Evolutionary conservation across 108 stramenopile species (phyloP).

Genomic region (Cyclotella kingstonii): DNA sequence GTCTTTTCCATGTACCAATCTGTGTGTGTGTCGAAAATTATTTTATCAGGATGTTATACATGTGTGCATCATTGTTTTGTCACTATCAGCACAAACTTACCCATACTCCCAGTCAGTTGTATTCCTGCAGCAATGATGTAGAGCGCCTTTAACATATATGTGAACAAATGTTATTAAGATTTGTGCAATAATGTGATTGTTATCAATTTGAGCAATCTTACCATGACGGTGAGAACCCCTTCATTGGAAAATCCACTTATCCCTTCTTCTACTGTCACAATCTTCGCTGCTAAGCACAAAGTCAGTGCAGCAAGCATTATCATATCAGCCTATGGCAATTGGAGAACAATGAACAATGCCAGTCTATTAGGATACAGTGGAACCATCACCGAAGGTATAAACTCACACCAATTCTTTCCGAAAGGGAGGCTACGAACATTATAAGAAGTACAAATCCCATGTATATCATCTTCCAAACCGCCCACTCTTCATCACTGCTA

Average conservation of each 20-base stretch:
- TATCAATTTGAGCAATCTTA: constrained; percentile 5
- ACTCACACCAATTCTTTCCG: constrained; percentile 55
- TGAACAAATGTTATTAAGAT: not conserved
- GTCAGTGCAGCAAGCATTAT: constrained; percentile 72
- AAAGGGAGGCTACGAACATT: constrained; percentile 66
- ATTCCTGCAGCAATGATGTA: constrained; percentile 87
- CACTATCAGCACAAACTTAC: not conserved
- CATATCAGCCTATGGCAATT: constrained; percentile 43
- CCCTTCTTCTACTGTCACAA: constrained; percentile 67
- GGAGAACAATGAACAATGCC: not conserved
- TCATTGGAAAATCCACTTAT: constrained; percentile 82
- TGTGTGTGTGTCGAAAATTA: not conserved
- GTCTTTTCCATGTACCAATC: constrained; percentile 88
- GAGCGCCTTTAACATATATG: constrained; percentile 27
- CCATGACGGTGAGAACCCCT: constrained; percentile 76
- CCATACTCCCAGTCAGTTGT: constrained; percentile 72
- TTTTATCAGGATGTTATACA: too few species aligned
- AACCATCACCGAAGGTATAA: not conserved
- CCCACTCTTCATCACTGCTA: not conserved
- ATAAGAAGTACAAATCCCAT: constrained; percentile 55
- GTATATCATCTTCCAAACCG: constrained; percentile 62
- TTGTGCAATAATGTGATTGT: not conserved
- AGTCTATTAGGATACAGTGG: not conserved
- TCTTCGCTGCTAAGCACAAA: constrained; percentile 65
- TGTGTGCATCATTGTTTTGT: too few species aligned